Base-by-base conservation (phyloP, 2,329 filamentous ascomycete species). In the Colletotrichum theobromicola region DNA sequence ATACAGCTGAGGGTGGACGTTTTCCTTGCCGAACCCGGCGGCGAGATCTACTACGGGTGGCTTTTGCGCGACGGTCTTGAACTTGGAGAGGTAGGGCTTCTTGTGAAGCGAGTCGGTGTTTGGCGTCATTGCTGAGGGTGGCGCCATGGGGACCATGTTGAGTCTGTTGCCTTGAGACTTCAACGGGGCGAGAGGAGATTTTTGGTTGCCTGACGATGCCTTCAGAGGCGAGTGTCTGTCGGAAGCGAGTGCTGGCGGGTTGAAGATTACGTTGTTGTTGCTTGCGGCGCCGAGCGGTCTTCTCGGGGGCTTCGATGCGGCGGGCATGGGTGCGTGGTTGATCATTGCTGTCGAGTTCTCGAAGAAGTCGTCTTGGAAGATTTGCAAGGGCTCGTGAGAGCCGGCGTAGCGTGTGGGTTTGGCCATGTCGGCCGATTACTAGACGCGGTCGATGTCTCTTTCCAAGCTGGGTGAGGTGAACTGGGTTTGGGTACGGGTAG, bases 151-250 rank as follows among this genome's bases (percentile, higher is more conserved):
- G 75, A 94, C 87, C 78, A 91, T 89, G 81, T 93, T 93, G 76
- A 97, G 87, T 79, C 90, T 91, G 80, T 88, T 91, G 83, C 88
- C 88, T 65, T 86, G 83, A 18, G 86, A 81, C 78, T 84, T 83
- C n/a, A 93, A 89, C 76, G 89, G 90, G 79, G 89, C 89, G 76
- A 88, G 88, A 50, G 89, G 92, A 61, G 93, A 92, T 76, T 90
- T 89, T 71, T 88, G 89, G 55, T 85, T 85, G 78, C 86, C 86
- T 78, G 87, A 87, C 70, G 84, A 83, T 37, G 88, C 84, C 85
- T 97, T 97, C 79, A 89, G 90, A 13, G 94, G 95, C 69, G 94
- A 97, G 72, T 88, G 89, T 80, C 87, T 89, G 80, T 88, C 85
- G 79, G 86, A 82, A 74, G 87, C 83, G 74, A 88, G 82, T 78